Base-by-base conservation (phyloP, 208 protist species). In the Sergeia podlipaevii region DNA sequence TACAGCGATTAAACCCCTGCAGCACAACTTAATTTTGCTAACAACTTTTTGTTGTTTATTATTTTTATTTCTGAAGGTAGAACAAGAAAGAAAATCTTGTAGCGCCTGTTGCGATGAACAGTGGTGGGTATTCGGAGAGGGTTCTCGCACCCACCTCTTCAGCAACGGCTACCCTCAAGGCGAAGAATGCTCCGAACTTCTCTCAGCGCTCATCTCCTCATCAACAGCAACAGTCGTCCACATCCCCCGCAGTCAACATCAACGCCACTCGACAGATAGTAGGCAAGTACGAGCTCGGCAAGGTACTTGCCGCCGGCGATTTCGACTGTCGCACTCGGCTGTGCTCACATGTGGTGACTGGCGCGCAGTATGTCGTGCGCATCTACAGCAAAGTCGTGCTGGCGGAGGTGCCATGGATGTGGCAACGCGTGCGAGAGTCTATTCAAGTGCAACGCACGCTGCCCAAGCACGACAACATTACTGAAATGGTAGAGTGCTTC, bases 401-500 rank as follows among this genome's bases (percentile, higher is more conserved):
- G 30, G 55, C 51, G 0, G 80, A 95, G 43, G 73, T 77, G 26
- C 57, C 73, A 43, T 95, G 88, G 84, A 95, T 95, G 84, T 90
- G 88, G 81, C 45, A 85, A 11, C 80, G 82, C 20, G 77, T 81
- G 21, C 70, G 74, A 15, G 81, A 83, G 46, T 76, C 82, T 10
- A 90, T 95, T 52, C 78, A 89, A 20, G 83, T 95, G 8, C 80
- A 80, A 66, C 74, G 88, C 27, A 83, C 79, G 37, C 63, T 95
- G 1, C 84, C 84, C 20, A 87, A 86, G 33, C 76, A 90, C 60
- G 68, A 78, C 30, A 82, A 91, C 57, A 70, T 92, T 21, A 68
- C 92, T 57, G 88, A 95, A 61, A 95, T 85, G 66, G 61, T 84
- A 2, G 83, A 95, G 61, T 91, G 80, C 56, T 95, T 91, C 38